These are phyloP conservation scores for Fusarium torreyae DNA, from an alignment of 2,329 filamentous ascomycete genomes.

Conservation along the genomic window DNA sequence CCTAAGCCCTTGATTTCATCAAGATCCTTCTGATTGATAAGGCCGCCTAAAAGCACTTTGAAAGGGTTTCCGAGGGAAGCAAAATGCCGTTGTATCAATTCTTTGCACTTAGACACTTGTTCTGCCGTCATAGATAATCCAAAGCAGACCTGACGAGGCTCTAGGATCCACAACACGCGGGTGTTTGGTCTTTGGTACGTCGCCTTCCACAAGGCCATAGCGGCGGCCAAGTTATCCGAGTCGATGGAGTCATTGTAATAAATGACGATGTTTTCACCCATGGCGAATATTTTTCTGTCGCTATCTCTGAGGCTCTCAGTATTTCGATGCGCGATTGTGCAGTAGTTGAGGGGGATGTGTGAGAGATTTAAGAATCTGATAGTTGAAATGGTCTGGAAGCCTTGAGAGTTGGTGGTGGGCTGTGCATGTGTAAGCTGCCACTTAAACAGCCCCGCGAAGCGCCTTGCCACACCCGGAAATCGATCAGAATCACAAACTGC, in stretches of 20 bases:
- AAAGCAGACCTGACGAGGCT: conserved; percentile 47
- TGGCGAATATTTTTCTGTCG: conserved; percentile 10
- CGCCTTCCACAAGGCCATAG: conserved; percentile 40
- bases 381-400: conserved; percentile 18
- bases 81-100: conserved; percentile 40
- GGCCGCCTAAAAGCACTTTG: conserved; percentile 45
- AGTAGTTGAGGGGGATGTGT: conserved; percentile 17
- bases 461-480: conserved; percentile 26
- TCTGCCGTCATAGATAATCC: conserved; percentile 37
- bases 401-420: conserved; percentile 21
- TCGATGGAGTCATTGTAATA: conserved; percentile 50
- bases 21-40: conserved; percentile 36
- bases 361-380: conserved; percentile 36
- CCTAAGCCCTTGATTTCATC: conserved; percentile 20
- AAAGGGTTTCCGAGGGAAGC: conserved; percentile 24
- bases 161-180: conserved; percentile 45
- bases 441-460: conserved; percentile 34
- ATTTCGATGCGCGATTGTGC: conserved; percentile 14
- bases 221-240: conserved; percentile 47
- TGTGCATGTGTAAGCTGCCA: conserved; percentile 34
- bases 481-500: conserved; percentile 13
- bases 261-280: conserved; percentile 43
- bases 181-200: conserved; percentile 21
- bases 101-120: conserved; percentile 30
- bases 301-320: not conserved